These are phyloP conservation scores for Hydrangea macrophylla DNA, from an alignment of 148 eudicot genomes.

Conservation along the genomic window DNA sequence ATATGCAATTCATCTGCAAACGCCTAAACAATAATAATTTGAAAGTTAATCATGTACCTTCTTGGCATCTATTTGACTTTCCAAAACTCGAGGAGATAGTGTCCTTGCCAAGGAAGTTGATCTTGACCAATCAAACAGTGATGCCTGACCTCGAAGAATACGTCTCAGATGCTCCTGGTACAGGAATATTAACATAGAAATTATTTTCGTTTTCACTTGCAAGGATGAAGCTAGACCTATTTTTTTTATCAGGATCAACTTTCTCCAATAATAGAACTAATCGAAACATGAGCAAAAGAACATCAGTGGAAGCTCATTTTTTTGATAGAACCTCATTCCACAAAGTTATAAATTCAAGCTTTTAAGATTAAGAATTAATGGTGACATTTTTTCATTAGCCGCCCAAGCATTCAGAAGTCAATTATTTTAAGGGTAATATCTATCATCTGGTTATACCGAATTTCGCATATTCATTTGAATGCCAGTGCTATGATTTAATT, in stretches of 20 bases:
- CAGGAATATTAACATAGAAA: slow-evolving; percentile 10
- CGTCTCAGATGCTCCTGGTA: slow-evolving; percentile 92
- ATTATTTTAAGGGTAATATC: slow-evolving; percentile 1
- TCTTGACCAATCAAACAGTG: slow-evolving; percentile 97
- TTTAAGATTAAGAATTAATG: background rate
- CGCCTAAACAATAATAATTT: background rate
- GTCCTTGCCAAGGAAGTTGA: slow-evolving; percentile 90
- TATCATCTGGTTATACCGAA: no score
- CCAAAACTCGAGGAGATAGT: slow-evolving; percentile 92
- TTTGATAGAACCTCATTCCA: no score
- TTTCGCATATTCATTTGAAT: no score
- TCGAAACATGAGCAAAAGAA: background rate
- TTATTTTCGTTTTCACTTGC: background rate
- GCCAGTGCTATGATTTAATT: no score
- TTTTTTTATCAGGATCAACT: background rate
- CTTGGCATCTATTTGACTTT: slow-evolving; percentile 97
- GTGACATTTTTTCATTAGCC: background rate
- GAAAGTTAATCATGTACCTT: slow-evolving; percentile 49
- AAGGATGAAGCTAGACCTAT: background rate
- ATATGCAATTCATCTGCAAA: background rate
- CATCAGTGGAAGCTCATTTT: background rate
- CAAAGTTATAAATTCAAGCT: background rate
- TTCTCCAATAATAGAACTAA: background rate
- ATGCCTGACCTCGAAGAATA: slow-evolving; percentile 95
- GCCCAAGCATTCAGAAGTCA: background rate